Evolutionary conservation across 495 filamentous ascomycete species (phyloP), one percentile per base, ranked within the genome.

Genomic region (Neurospora sp.): DNA sequence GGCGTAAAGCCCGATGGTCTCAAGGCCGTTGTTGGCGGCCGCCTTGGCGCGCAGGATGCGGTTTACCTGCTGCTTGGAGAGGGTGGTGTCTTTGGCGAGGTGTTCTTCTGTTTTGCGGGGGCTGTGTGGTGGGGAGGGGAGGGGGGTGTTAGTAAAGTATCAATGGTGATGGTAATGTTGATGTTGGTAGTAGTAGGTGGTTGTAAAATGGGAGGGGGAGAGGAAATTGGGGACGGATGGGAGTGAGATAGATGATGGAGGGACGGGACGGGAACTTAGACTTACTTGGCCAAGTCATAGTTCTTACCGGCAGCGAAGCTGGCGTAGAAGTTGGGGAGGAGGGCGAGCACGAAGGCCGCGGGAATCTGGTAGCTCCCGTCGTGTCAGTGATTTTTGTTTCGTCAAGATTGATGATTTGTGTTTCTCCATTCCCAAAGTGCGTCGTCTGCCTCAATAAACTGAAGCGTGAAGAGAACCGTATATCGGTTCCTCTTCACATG

Each of bases 1-100:
- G 0, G 86, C 85, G 76, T 81, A 88, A 37, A 87, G 72, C 39
- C 80, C 81, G 22, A 88, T 74, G 22, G 83, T 85, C 77, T 88
- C 86, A 71, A 86, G 83, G 69, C 79, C 84, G 72, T 88, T 88
- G 37, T 77, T 69, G 16, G 76, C 53, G n/a, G 85, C 85, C 6
- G 82, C 77, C 69, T 85, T 83, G 74, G 84, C 86, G 65, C 86
- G 85, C 35, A 78, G 59, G 76, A 89, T 84, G 46, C 80, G 81
- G 18, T 69, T 73, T 70, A 41, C 4, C 22, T 59, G 31, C 53
- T 20, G 27, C 71, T 85, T 84, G 77, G 84, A 79, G 61, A 86
- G 31, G 16, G 81, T 72, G 6, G 81, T 80, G 72, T 87, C 82
- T 44, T 82, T 81, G 76, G 74, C 68, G 69, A 73, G 71, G 42